Evolutionary conservation across 345 rosid genomes (phyloP), one percentile per base, ranked within the genome.

Genomic region (Acer yangbiense): DNA sequence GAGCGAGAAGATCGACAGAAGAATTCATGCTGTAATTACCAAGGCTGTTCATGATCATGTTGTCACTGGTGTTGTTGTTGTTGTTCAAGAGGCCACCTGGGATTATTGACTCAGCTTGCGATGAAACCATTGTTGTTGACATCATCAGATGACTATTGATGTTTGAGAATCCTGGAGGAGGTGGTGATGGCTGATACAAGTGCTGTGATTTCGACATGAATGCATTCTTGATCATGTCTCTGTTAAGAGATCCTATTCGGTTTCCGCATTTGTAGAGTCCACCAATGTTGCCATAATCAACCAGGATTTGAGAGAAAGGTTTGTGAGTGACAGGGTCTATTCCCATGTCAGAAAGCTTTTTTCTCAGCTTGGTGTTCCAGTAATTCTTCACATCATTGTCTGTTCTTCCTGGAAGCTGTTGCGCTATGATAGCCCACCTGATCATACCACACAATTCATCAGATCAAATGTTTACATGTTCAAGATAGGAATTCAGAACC

Each of bases 341-440:
- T 27, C 99, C 99, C 95, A 90, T 92, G 61, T 90, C 94, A n/a
- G 86, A 72, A 39, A 96, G 94, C 88, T 90, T 96, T 87, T 94
- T 94, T 83, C 86, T 88, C 32, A 94, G 91, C 87, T 86, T 94
- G 3, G 97, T 87, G 85, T 96, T 96, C 98, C 99, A 92, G 85
- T 90, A 86, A 78, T 92, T 96, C 69, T 96, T 96, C 76, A 96
- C 97, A 78, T 96, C 98, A 63, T 94, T 93, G 80, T 94, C 98
- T 43, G 97, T 94, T 85, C 97, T 89, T 20, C 98, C 99, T 2
- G 97, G 97, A 16, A 96, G 88, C 20, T 89, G 98, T 73, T 92
- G 97, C 65, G 99, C 99, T 76, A 94, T 94, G 66, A 96, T 86
- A 29, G 94, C 83, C 98, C 98, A 93, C 87, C 99, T 93, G 81